phyloP scores from a whole-genome alignment of 2,329 filamentous ascomycete species.

The Cylindrodendrum hubeiense region DNA sequence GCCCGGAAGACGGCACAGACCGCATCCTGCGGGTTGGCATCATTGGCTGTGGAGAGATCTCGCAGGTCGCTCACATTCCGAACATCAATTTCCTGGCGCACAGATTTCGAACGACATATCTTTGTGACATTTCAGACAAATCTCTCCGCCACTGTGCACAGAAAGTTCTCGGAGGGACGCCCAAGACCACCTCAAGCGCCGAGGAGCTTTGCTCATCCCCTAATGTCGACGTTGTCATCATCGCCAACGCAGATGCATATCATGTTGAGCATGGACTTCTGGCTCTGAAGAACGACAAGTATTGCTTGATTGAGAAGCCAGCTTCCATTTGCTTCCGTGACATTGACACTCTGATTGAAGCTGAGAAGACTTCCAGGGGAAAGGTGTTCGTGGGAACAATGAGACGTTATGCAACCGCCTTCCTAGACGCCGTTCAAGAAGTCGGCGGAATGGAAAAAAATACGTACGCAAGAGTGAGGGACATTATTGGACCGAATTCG shows the following conservation, averaged over 20 bases:
- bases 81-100: conserved; percentile 58
- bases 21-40: conserved; percentile 5
- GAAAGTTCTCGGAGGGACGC: conserved; percentile 35
- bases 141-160: conserved; percentile 43
- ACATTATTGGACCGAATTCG: conserved; percentile 64
- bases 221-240: conserved; percentile 66
- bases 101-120: conserved; percentile 58
- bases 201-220: conserved; percentile 56
- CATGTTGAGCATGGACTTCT: conserved; percentile 65
- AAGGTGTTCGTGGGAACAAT: conserved; percentile 71
- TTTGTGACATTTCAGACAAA: conserved; percentile 63
- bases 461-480: conserved; percentile 63
- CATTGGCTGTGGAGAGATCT: conserved; percentile 10
- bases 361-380: conserved; percentile 57
- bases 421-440: conserved; percentile 66
- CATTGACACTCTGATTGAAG: conserved; percentile 60
- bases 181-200: conserved; percentile 51
- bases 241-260: conserved; percentile 65
- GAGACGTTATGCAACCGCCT: conserved; percentile 69
- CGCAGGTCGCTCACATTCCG: conserved; percentile 66
- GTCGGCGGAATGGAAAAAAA: conserved; percentile 64
- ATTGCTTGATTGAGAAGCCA: conserved; percentile 71
- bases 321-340: conserved; percentile 62
- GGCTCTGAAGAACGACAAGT: conserved; percentile 66
- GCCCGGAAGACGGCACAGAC: no score